Evolutionary conservation across 2,329 filamentous ascomycete genomes (phyloP), one percentile per base, ranked within the genome.

Genomic region (Monosporascus sp.): DNA sequence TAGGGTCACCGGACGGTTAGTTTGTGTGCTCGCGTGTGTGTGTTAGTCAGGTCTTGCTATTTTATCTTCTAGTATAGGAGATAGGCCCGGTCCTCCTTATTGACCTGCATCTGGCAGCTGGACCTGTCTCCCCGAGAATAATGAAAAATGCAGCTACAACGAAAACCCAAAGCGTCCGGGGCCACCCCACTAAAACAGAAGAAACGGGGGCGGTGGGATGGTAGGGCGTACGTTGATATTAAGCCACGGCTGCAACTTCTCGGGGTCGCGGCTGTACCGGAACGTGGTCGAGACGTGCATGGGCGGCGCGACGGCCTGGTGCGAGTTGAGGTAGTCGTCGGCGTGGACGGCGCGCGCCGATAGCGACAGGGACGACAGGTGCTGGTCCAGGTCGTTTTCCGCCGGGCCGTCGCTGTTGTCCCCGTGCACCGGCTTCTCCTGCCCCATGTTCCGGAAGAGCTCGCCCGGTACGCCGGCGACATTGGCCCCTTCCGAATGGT

Each of bases 221-320:
- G 25, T 18, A 38, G 37, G 31, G 67, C 79, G 72, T 71, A 88
- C 85, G 65, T 82, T 81, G 27, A 71, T 61, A 55, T 87, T 81
- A 17, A 68, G 66, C 74, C 74, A 77, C 24, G 67, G 55, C 67
- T 56, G 72, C 46, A 96, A 80, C 27, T 83, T 69, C 6, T 85
- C 79, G 2, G 90, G 89, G 67, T 96, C 80, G 50, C 77, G 72
- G 27, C 79, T 76, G 70, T 97, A 97, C 61, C 90, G 85, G 72
- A 90, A 97, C 17, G 90, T 97, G 14, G 93, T 97, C 57, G 90
- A 91, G 58, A 95, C 84, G 69, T 97, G 93, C 66, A 97, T 78
- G 4, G 93, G 85, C 54, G 94, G 93, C 14, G 93, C 91, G 52
- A 97, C 87, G 67, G 94, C 90, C 49, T 84, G 78, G 61, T 88